Conservation (phyloP, 208 protist genomes). For the Crithidia thermophila region DNA sequence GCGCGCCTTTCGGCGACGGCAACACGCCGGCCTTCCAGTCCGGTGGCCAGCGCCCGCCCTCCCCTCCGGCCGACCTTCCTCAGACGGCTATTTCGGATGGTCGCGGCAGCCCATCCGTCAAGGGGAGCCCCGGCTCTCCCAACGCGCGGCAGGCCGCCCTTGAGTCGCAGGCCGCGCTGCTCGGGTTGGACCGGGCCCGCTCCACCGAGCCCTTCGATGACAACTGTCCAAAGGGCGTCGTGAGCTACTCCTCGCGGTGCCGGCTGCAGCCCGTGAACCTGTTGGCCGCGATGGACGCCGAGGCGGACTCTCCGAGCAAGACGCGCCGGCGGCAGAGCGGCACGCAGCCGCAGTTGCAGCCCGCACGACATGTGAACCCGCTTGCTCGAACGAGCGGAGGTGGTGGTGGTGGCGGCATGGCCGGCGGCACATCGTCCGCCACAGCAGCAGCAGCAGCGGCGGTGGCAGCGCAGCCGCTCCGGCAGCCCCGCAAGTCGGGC, state of each 20-base stretch:
- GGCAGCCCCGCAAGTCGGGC: not conserved
- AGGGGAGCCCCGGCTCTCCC: not conserved
- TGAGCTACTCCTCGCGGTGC: slow-evolving; percentile 1
- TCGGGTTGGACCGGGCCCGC: slow-evolving; percentile 6
- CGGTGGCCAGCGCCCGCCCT: not conserved
- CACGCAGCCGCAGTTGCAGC: no score
- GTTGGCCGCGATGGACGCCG: slow-evolving; percentile 3
- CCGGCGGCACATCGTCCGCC: no score
- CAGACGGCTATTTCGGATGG: not conserved
- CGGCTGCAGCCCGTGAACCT: slow-evolving; percentile 8
- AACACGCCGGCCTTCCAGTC: slow-evolving; percentile 10
- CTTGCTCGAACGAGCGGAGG: not conserved
- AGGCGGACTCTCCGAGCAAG: not conserved
- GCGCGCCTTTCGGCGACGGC: slow-evolving; percentile 20
- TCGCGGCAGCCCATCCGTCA: not conserved
- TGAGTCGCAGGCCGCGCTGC: not conserved
- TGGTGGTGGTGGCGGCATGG: no score
- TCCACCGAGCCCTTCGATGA: slow-evolving; percentile 36
- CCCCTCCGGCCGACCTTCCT: not conserved
- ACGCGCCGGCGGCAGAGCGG: not conserved
- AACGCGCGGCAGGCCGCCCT: not conserved
- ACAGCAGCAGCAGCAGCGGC: not conserved
- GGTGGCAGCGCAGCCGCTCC: no score
- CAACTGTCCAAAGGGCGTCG: not conserved
- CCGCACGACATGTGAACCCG: slow-evolving; percentile 1